A percentile compares a stretch with the other conserved stretches of the same genome.
Evolutionary conservation across 148 eudicot species (phyloP).

Genomic region (Rhododendron griersonianum): DNA sequence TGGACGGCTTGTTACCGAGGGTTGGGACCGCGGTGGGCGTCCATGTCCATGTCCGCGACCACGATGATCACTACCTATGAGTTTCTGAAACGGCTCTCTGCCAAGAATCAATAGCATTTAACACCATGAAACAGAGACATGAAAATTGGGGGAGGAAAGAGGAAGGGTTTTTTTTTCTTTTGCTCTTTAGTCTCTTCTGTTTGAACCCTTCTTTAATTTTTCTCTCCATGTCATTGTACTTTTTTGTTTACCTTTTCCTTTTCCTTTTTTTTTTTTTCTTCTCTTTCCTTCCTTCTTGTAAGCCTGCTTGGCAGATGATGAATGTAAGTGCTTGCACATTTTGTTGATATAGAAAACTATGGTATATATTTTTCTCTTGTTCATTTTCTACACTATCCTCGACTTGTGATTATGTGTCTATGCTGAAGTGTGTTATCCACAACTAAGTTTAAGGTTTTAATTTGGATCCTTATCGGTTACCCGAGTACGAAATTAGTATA

Average conservation of each 20-base stretch:
- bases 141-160: neutral
- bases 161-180: neutral
- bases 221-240: neutral
- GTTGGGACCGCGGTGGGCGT: conserved; percentile 69
- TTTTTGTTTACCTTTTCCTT: neutral
- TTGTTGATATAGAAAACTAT: conserved; percentile 13
- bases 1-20: conserved; percentile 74
- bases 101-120: conserved; percentile 50
- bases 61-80: conserved; percentile 79
- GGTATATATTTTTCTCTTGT: neutral
- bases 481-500: too few relatives aligned
- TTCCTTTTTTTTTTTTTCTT: neutral
- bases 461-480: too few relatives aligned
- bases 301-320: neutral
- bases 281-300: neutral
- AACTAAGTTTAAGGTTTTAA: neutral
- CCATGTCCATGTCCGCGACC: conserved; percentile 71
- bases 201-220: neutral
- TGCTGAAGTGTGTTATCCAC: conserved; percentile 4
- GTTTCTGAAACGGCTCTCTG: conserved; percentile 61
- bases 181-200: neutral
- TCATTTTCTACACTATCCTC: neutral
- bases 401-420: neutral
- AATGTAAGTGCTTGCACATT: conserved; percentile 15
- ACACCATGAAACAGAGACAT: conserved; percentile 11